Evolutionary conservation across 1,284 basidiomycete genomes (phyloP).

Genomic region (Termitomyces sp.): DNA sequence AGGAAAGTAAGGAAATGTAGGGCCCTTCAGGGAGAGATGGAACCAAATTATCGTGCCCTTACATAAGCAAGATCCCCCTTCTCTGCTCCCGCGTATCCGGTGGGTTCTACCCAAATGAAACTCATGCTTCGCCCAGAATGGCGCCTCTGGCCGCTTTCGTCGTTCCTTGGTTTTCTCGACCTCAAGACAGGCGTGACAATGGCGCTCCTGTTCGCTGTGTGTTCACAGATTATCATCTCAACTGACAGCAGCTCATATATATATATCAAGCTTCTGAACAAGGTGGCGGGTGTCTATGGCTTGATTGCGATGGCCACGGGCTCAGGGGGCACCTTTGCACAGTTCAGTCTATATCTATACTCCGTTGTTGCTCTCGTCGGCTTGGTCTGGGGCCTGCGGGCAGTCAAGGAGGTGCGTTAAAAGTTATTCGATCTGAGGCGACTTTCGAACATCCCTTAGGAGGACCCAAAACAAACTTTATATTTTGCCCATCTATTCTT

Average conservation of each 20-base stretch:
- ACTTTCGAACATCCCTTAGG: constrained; percentile 44
- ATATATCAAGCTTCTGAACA: constrained; percentile 78
- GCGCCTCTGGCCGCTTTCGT: constrained; percentile 73
- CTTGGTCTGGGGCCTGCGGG: constrained; percentile 84
- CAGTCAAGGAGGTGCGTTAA: constrained; percentile 69
- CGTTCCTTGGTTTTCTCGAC: constrained; percentile 81
- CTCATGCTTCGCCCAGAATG: constrained; percentile 75
- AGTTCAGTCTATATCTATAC: constrained; percentile 91
- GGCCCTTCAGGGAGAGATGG: neutral
- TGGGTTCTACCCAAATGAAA: constrained; percentile 48
- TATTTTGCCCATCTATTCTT: constrained; percentile 92
- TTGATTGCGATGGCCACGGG: constrained; percentile 87
- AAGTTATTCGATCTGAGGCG: constrained; percentile 7
- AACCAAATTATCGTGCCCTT: constrained; percentile 17
- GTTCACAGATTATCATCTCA: constrained; percentile 24
- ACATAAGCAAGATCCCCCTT: constrained; percentile 22
- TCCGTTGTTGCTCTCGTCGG: constrained; percentile 80
- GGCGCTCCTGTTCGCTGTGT: constrained; percentile 80
- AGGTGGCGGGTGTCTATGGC: constrained; percentile 96
- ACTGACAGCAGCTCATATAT: constrained; percentile 7
- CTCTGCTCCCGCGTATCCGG: constrained; percentile 11
- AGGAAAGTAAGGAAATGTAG: constrained; percentile 19
- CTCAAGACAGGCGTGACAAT: constrained; percentile 87
- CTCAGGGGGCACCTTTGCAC: constrained; percentile 82
- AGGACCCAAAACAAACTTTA: constrained; percentile 78